Base-by-base conservation (phyloP, 2,329 filamentous ascomycete genomes). In the Bipolaris gigantea region DNA sequence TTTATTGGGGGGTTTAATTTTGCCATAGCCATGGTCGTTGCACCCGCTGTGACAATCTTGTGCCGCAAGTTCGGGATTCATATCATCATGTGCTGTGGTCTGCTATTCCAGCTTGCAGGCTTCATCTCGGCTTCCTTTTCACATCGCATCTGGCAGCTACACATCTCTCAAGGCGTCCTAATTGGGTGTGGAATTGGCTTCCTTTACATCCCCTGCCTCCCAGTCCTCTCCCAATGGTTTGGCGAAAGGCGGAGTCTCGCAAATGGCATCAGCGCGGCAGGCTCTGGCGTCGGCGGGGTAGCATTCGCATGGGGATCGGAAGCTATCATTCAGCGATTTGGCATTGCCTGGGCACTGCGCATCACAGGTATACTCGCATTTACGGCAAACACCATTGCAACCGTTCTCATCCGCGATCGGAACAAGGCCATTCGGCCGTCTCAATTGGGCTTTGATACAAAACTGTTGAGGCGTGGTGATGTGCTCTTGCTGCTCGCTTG, bases 201-300 rank as follows among this genome's bases (percentile, higher is more conserved):
- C 11, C 58, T 78, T n/a, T 77, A 73, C 36, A 72, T 76, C 3
- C 74, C 75, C 1, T 67, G 68, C 30, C 61, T 75, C 1, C 69
- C 71, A 0, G 65, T 79, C 3, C 56, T 75, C 0, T 70, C 73
- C 1, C 75, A 80, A 43, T 79, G 77, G 77, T 80, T 80, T 56
- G 53, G 60, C 7, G 66, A 59, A 16, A 65, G 63, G 13, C 64
- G 78, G 0, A 73, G 72, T 32, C 57, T 80, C 2, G 77, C 76
- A 1, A 76, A 74, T 25, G 76, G 75, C 0, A 70, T 80, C 21
- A 69, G 67, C 11, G 62, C 65, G 7, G 71, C 74, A 1, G 78
- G 77, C 0, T 73, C 73, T 5, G 77, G 78, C 0, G 63, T 75
- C 8, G 77, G 77, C 1, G 77, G 77, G 1, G 50, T 75, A 5